These are phyloP conservation scores for Polytrichum commune DNA, from an alignment of 225 moss, liverwort and hornwort genomes.

Conservation along the genomic window DNA sequence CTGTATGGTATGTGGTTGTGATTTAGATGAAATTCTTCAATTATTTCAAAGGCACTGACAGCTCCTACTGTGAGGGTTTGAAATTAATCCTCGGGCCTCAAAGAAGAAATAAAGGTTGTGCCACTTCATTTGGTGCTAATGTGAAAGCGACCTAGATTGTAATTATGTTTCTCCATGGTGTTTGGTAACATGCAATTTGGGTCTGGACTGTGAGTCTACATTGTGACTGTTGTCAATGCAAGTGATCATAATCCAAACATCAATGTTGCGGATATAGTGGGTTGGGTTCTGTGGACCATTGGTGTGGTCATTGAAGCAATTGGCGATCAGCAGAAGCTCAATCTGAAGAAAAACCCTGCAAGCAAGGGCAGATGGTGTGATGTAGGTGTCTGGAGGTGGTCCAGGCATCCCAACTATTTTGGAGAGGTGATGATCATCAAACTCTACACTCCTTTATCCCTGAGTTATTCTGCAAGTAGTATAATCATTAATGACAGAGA, in stretches of 20 bases:
- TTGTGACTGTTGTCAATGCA: slow-evolving; percentile 82
- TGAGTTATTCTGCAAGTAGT: not conserved
- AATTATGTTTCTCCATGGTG: slow-evolving; percentile 18
- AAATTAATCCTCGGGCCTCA: too few relatives aligned
- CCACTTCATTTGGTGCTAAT: slow-evolving; percentile 1
- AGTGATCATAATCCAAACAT: slow-evolving; percentile 61
- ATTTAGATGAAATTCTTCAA: not conserved
- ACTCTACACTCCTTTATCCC: not conserved
- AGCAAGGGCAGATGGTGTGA: slow-evolving; percentile 88
- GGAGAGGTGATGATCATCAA: slow-evolving; percentile 53
- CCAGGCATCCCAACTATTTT: slow-evolving; percentile 95
- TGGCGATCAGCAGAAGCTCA: slow-evolving; percentile 87
- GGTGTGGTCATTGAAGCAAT: slow-evolving; percentile 64
- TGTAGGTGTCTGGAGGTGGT: slow-evolving; percentile 81
- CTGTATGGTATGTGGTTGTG: not conserved
- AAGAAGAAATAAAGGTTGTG: not conserved
- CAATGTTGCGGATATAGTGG: slow-evolving; percentile 50
- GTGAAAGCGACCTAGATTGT: not conserved
- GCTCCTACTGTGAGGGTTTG: too few relatives aligned
- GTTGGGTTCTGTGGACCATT: slow-evolving; percentile 67
- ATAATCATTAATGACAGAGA: not conserved
- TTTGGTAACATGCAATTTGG: slow-evolving; percentile 70
- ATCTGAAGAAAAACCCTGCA: slow-evolving; percentile 54
- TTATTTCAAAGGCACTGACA: too few relatives aligned
- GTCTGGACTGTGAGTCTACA: slow-evolving; percentile 89